Conservation (phyloP, 768 basidiomycete species). For the Russula compacta region DNA sequence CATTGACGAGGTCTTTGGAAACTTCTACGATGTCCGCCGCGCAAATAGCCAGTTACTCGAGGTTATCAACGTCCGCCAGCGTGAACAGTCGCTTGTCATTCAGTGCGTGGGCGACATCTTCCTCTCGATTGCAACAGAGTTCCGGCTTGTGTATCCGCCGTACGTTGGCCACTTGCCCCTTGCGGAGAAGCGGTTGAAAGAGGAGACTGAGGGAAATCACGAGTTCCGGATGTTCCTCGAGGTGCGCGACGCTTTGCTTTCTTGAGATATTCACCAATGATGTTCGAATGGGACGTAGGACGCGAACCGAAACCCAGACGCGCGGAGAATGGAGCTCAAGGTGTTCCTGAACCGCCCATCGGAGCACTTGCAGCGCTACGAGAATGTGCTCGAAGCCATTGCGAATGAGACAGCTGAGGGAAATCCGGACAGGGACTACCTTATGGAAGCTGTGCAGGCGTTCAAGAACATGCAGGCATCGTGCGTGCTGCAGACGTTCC, state of each 20-base stretch:
- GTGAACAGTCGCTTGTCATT: constrained; percentile 76
- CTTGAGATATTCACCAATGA: background rate
- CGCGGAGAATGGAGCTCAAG: constrained; percentile 61
- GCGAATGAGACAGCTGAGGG: constrained; percentile 71
- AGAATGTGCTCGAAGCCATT: constrained; percentile 78
- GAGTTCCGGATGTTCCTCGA: constrained; percentile 81
- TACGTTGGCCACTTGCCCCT: constrained; percentile 80
- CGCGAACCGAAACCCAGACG: constrained; percentile 46
- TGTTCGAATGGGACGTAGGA: constrained; percentile 15
- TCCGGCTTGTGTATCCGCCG: constrained; percentile 75
- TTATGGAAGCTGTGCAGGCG: constrained; percentile 74
- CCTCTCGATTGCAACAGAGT: constrained; percentile 78
- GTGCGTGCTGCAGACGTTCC: constrained; percentile 82
- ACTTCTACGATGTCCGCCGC: constrained; percentile 79
- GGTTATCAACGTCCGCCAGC: constrained; percentile 75
- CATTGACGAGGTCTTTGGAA: constrained; percentile 84
- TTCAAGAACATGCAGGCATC: constrained; percentile 76
- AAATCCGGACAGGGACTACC: constrained; percentile 75
- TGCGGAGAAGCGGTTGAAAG: constrained; percentile 80
- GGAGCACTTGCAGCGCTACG: constrained; percentile 78
- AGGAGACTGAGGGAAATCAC: constrained; percentile 74
- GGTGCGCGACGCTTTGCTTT: constrained; percentile 33
- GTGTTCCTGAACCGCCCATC: constrained; percentile 71
- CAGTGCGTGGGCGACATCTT: constrained; percentile 84
- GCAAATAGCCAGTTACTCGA: constrained; percentile 79